Percentiles rank a stretch among this genome's conserved stretches.
phyloP scores from a whole-genome alignment of 2,329 filamentous ascomycete species.

The Spiromastix sp. region DNA sequence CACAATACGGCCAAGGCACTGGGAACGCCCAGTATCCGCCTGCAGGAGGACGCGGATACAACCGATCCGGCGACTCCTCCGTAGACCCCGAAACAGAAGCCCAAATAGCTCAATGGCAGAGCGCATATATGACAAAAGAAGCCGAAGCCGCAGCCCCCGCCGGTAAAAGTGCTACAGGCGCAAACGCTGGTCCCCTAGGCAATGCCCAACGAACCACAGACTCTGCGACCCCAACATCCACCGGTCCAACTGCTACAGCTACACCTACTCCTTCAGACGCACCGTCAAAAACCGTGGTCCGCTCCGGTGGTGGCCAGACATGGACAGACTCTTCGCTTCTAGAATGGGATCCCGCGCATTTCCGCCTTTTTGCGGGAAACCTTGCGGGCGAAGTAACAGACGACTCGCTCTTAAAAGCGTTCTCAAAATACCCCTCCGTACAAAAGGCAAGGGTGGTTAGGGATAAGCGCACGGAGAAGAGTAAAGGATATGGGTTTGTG shows the following conservation, averaged over 20 bases:
- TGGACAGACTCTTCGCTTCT: constrained; percentile 85
- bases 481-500: constrained; percentile 92
- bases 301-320: constrained; percentile 79
- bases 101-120: constrained; percentile 91
- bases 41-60: constrained; percentile 42
- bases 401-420: constrained; percentile 88
- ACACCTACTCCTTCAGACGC: constrained; percentile 30
- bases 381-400: constrained; percentile 95
- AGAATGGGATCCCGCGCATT: constrained; percentile 92
- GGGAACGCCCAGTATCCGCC: constrained; percentile 74
- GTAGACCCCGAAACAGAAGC: constrained; percentile 74
- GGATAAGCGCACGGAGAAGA: constrained; percentile 93
- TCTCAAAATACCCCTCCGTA: constrained; percentile 75
- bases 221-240: constrained; percentile 28
- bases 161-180: constrained; percentile 28
- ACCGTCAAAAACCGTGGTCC: constrained; percentile 70
- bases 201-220: constrained; percentile 15
- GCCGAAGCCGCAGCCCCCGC: constrained; percentile 20
- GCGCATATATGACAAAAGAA: constrained; percentile 66
- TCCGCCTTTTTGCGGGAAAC: constrained; percentile 93
- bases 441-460: constrained; percentile 89
- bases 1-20: constrained; percentile 50
- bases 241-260: constrained; percentile 32
- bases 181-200: constrained; percentile 37
- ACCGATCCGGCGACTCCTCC: constrained; percentile 27